Base-by-base conservation (phyloP, 805 yeast species). In the Debaryomyces prosopidis region DNA sequence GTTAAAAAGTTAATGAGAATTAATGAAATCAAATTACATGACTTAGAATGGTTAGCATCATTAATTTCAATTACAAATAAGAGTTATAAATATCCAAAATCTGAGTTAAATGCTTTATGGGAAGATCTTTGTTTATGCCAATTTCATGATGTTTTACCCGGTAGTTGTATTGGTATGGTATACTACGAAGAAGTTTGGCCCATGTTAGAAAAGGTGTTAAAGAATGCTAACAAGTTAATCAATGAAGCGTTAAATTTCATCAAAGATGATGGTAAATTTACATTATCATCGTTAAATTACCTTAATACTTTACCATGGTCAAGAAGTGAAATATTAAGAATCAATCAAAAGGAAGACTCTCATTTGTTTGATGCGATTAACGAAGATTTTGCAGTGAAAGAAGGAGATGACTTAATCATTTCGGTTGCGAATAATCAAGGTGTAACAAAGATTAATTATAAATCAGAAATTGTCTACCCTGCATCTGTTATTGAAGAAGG, bases 81-180 rank as follows among this genome's bases (percentile, higher is more conserved):
- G 26, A 62, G 68, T 18, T 92, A 84, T 64, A 70, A 68, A 46
- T 92, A 92, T 62, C 99, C 99, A 2, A 71, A 76, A 27, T 68
- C 76, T 32, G 79, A 83, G 47, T 75, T 92, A 36, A 82, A 84
- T 50, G 75, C 68, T 2, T 64, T 92, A 49, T 92, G 99, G 99
- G 92, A 89, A 62, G 83, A 88, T 63, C 81, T 92, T 16, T 81
- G 90, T 49, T 71, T 94, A 45, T 90, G 96, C 61, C 98, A 92
- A 63, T 92, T 92, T 71, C 99, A 92, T 65, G 99, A 92, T 69
- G 97, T 92, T n/a, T 75, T 94, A 42, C 99, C 99, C 2, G 99
- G 99, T 2, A 85, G 96, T 5, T 89, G 96, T 66, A 92, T 92
- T 57, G 96, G 89, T 50, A 81, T 89, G 82, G 97, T 94, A 11